These are phyloP conservation scores for Fusarium tjaetaba DNA, from an alignment of 2,329 filamentous ascomycete species.

Conservation along the genomic window DNA sequence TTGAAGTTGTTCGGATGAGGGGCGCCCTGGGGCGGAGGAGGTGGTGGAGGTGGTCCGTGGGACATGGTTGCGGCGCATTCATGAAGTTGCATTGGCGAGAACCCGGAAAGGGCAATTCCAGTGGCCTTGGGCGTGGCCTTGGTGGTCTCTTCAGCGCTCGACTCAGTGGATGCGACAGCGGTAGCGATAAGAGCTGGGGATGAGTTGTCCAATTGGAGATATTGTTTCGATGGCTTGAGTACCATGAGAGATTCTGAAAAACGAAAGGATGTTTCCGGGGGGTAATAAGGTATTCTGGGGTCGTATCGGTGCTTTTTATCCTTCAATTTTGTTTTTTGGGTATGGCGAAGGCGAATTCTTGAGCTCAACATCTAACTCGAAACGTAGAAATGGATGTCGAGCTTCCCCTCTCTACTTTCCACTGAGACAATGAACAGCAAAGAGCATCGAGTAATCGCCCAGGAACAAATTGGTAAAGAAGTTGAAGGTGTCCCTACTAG, in stretches of 20 bases:
- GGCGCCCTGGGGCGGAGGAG: slow-evolving; percentile 43
- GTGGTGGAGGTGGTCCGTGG: slow-evolving; percentile 50
- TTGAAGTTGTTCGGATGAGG: slow-evolving; percentile 39
- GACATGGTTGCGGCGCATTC: slow-evolving; percentile 47
- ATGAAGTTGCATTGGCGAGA: slow-evolving; percentile 45
- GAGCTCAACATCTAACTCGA: background rate
- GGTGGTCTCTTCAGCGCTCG: slow-evolving; percentile 3
- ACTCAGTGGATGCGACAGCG: slow-evolving; percentile 16
- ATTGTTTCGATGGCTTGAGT: slow-evolving; percentile 1
- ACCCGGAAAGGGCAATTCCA: slow-evolving; percentile 21
- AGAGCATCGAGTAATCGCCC: background rate
- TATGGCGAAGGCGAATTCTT: background rate
- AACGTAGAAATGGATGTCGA: background rate
- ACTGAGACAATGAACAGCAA: background rate
- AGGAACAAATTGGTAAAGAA: background rate
- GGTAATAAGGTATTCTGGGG: background rate
- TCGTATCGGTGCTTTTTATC: slow-evolving; percentile 3
- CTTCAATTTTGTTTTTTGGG: background rate
- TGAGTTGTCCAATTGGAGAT: slow-evolving; percentile 4
- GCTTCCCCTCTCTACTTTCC: background rate
- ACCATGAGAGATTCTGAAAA: slow-evolving; percentile 7
- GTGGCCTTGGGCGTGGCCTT: slow-evolving; percentile 13
- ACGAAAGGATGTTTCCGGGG: background rate
- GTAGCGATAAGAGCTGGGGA: background rate
- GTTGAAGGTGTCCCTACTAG: background rate